phyloP scores from a whole-genome alignment of 1,284 basidiomycete genomes.

The Ustilago sp. region DNA sequence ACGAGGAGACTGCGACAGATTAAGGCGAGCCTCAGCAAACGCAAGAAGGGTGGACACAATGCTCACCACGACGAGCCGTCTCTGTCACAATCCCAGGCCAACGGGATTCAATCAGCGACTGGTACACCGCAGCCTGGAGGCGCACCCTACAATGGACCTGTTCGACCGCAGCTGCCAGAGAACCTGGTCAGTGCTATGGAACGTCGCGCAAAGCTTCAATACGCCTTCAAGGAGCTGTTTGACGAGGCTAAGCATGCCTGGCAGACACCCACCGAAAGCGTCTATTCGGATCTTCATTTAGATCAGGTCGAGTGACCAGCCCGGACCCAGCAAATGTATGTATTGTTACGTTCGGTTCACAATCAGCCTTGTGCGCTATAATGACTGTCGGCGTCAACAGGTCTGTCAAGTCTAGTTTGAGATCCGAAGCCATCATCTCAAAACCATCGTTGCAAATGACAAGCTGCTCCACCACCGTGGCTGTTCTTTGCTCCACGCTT shows the following conservation, averaged over 20 bases:
- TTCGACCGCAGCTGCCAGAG: slow-evolving; percentile 60
- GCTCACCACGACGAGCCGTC: slow-evolving; percentile 38
- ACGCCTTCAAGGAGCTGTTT: slow-evolving; percentile 64
- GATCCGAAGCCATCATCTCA: not conserved
- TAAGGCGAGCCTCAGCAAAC: slow-evolving; percentile 64
- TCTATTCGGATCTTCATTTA: slow-evolving; percentile 48
- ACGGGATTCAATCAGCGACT: slow-evolving; percentile 35
- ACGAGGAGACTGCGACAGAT: slow-evolving; percentile 64
- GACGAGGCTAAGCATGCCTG: slow-evolving; percentile 55
- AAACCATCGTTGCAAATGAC: not conserved
- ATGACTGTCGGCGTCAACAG: not conserved
- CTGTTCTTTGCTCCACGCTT: too few species aligned
- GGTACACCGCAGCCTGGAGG: slow-evolving; percentile 39
- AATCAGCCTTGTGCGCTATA: not conserved
- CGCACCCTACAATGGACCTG: slow-evolving; percentile 53
- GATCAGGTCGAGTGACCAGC: slow-evolving; percentile 37
- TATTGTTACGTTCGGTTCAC: not conserved
- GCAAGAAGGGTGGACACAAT: slow-evolving; percentile 58
- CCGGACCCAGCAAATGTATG: not conserved
- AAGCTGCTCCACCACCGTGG: too few species aligned
- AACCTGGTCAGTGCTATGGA: slow-evolving; percentile 58
- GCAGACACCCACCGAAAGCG: slow-evolving; percentile 56
- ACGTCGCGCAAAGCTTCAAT: slow-evolving; percentile 54
- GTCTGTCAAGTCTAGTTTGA: not conserved
- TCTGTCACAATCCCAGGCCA: slow-evolving; percentile 25